Conservation (phyloP, 2,329 filamentous ascomycete genomes). For the Lithohypha guttulata region DNA sequence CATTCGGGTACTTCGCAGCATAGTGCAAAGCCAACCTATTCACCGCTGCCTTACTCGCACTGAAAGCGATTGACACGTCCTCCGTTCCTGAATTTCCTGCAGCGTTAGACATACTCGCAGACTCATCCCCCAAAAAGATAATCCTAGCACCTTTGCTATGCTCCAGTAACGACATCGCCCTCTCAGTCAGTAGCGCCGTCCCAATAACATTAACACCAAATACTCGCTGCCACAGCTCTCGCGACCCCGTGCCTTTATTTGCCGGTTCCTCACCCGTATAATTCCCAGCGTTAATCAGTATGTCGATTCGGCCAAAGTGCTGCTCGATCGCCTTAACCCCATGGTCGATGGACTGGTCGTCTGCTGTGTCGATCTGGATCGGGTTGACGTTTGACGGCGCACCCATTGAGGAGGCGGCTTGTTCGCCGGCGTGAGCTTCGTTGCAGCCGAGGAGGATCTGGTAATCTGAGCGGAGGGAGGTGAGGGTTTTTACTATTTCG, state of each 20-base stretch:
- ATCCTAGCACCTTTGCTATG: slow-evolving; percentile 16
- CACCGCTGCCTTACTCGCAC: slow-evolving; percentile 15
- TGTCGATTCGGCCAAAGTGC: slow-evolving; percentile 26
- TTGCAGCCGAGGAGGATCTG: slow-evolving; percentile 26
- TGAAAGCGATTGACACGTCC: slow-evolving; percentile 12
- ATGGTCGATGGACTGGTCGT: slow-evolving; percentile 25
- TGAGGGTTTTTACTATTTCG: slow-evolving; percentile 20
- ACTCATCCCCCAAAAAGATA: slow-evolving; percentile 15
- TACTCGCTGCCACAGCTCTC: slow-evolving; percentile 20
- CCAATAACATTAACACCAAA: slow-evolving; percentile 22
- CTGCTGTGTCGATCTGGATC: slow-evolving; percentile 28
- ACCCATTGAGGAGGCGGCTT: slow-evolving; percentile 21
- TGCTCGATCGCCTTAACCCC: slow-evolving; percentile 24
- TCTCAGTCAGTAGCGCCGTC: slow-evolving; percentile 17
- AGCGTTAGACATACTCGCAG: slow-evolving; percentile 13
- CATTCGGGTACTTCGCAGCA: slow-evolving; percentile 14
- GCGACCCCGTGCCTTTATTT: slow-evolving; percentile 8
- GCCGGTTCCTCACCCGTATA: slow-evolving; percentile 15
- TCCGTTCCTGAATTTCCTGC: background rate
- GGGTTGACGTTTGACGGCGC: slow-evolving; percentile 22
- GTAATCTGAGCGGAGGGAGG: slow-evolving; percentile 27
- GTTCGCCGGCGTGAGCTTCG: slow-evolving; percentile 29
- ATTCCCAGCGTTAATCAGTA: slow-evolving; percentile 30
- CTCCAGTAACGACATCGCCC: slow-evolving; percentile 16
- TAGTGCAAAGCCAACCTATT: slow-evolving; percentile 18